Evolutionary conservation across 148 eudicot species (phyloP), one percentile per base, ranked within the genome.

Genomic region (Nyssa sinensis): DNA sequence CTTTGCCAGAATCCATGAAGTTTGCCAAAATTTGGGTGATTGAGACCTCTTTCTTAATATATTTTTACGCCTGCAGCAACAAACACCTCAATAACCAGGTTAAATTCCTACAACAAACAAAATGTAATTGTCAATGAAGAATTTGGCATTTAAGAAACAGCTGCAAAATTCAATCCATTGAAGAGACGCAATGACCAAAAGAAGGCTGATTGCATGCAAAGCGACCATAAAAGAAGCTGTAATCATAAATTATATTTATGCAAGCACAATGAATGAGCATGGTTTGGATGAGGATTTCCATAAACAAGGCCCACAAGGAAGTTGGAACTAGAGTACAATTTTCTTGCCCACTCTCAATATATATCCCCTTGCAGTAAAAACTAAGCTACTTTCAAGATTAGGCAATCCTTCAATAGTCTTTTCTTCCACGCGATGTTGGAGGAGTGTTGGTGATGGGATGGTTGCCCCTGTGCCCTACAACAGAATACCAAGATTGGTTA

Each of bases 391-490:
- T 61, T 25, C 62, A 63, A 49, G 55, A 74, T 73, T 75, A 93
- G 24, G 83, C 79, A 78, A 87, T 92, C 80, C 87, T 90, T 82
- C 88, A 86, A 55, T 80, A 84, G 86, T 89, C 97, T 75, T 89
- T 90, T 84, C 90, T 85, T 80, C 93, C 94, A 70, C 86, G 87
- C 32, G 90, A 83, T 75, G 93, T 31, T 74, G 95, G 90, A 55
- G 94, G 89, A 73, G 86, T 76, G 82, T 79, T 84, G 71, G 81
- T 60, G 24, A 82, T 74, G 57, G 88, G 88, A 75, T 85, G 74
- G 74, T 86, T 94, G 80, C 87, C 80, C 66, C 89, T 82, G 7
- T 87, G 93, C 81, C 97, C 98, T 94, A 81, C 80, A 85, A 78
- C 58, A 74, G 37, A 39, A 23, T 28, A 19, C 28, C 31, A 68